Conservation (phyloP, 1,284 basidiomycete genomes). For the Pseudozyma flocculosa region DNA sequence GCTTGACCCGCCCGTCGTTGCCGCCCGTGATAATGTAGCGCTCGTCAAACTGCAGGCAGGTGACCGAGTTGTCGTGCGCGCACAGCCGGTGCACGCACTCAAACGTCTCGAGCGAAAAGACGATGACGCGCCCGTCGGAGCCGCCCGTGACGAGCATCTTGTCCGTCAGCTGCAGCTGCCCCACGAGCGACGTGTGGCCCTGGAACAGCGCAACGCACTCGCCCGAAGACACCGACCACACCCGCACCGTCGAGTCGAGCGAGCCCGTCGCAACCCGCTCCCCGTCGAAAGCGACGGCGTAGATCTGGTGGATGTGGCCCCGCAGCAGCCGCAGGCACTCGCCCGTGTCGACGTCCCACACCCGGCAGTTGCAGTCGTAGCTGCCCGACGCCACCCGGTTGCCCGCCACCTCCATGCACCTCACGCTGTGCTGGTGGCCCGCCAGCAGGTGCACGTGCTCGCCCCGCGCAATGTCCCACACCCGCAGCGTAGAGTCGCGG, state of each 20-base stretch:
- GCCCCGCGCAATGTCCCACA: conserved; percentile 90
- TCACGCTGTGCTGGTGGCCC: conserved; percentile 80
- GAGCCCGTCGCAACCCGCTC: conserved; percentile 80
- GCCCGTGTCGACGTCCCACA: conserved; percentile 56
- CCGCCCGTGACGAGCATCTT: conserved; percentile 80
- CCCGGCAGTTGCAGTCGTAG: conserved; percentile 71
- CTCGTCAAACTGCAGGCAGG: conserved; percentile 82
- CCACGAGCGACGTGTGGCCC: conserved; percentile 91
- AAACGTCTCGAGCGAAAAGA: conserved; percentile 72
- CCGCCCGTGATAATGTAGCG: conserved; percentile 65
- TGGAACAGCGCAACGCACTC: conserved; percentile 81
- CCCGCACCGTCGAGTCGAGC: conserved; percentile 61
- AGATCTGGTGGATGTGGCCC: conserved; percentile 92
- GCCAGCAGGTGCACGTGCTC: conserved; percentile 68
- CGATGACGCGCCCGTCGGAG: conserved; percentile 89
- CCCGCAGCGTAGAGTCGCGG: conserved; percentile 72
- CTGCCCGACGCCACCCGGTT: conserved; percentile 80
- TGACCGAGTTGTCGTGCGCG: conserved; percentile 83
- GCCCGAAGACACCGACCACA: conserved; percentile 65
- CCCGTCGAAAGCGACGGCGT: conserved; percentile 90
- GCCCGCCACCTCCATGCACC: conserved; percentile 84
- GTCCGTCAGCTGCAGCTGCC: conserved; percentile 80
- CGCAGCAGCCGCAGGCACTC: conserved; percentile 78
- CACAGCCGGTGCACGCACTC: conserved; percentile 61
- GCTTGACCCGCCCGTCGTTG: conserved; percentile 84